phyloP scores from a whole-genome alignment of 352 stramenopile species.

The Globisporangium lucens region DNA sequence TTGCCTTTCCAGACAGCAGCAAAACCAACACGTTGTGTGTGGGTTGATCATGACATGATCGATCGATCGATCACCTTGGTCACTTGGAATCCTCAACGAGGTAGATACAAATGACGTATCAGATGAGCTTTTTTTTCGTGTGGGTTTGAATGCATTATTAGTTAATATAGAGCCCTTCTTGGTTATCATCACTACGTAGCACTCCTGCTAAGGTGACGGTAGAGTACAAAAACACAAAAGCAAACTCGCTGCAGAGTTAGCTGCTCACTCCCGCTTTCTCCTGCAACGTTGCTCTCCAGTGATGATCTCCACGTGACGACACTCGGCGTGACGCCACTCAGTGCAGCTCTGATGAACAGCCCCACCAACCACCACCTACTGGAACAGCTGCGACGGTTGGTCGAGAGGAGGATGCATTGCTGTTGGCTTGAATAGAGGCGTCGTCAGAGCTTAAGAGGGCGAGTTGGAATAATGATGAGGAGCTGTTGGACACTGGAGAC shows the following conservation, averaged over 20 bases:
- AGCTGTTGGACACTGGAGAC: background rate
- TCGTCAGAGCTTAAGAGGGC: constrained; percentile 8
- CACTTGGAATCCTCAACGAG: too few relatives aligned
- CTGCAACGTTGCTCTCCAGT: background rate
- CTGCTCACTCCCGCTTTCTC: background rate
- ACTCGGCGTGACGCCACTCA: background rate
- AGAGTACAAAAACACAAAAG: constrained; percentile 13
- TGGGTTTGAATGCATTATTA: constrained; percentile 5
- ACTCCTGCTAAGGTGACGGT: background rate
- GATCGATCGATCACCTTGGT: too few relatives aligned
- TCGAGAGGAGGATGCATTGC: background rate
- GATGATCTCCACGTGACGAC: background rate
- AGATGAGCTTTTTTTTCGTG: background rate
- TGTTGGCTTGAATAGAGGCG: constrained; percentile 5
- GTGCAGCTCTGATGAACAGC: background rate
- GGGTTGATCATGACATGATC: too few relatives aligned
- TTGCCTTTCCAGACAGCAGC: too few relatives aligned
- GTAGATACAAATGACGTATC: too few relatives aligned
- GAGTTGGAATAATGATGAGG: background rate
- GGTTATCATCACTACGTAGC: background rate
- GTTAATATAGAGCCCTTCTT: constrained; percentile 9
- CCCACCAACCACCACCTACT: background rate
- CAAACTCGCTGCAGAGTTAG: background rate
- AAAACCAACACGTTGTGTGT: too few relatives aligned
- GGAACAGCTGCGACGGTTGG: background rate